Conservation (phyloP, 2,329 filamentous ascomycete genomes). For the Aspergillus melleus region DNA sequence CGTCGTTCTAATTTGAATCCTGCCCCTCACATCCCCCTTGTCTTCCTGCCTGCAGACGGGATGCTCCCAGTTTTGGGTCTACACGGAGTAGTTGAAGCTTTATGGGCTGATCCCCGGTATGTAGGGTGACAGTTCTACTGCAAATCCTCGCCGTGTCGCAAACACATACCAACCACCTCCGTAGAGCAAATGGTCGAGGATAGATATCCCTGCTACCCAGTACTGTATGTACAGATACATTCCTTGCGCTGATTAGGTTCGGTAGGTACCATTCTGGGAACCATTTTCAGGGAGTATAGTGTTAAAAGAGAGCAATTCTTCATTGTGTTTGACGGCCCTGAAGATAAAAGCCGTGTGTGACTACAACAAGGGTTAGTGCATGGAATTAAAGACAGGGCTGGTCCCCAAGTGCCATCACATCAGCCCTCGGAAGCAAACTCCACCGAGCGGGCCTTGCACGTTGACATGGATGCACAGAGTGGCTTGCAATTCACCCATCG, state of each 20-base stretch:
- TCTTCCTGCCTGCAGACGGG: not conserved
- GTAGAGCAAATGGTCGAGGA: not conserved
- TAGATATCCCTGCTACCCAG: too few species aligned
- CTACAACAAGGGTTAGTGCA: not conserved
- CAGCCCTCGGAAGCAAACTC: conserved; percentile 10
- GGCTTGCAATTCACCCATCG: not conserved
- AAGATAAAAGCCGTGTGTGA: not conserved
- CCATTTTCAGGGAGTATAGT: too few species aligned
- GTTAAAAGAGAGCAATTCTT: too few species aligned
- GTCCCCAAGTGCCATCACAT: conserved; percentile 4
- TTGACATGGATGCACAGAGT: conserved; percentile 4
- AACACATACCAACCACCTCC: not conserved
- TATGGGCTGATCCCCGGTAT: not conserved
- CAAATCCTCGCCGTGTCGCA: not conserved
- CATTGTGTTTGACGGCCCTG: not conserved
- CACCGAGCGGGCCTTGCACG: conserved; percentile 12
- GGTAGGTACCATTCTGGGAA: too few species aligned
- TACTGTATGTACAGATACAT: too few species aligned
- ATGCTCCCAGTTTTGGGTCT: too few species aligned
- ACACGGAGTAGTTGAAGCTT: not conserved
- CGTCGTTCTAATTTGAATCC: not conserved
- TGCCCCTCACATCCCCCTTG: not conserved
- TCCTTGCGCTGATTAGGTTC: too few species aligned
- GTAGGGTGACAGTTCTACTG: not conserved
- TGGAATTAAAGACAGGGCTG: not conserved